A percentile compares a stretch with the other conserved stretches of the same genome.
phyloP scores from a whole-genome alignment of 2,329 filamentous ascomycete genomes.

The Alternaria sp. region DNA sequence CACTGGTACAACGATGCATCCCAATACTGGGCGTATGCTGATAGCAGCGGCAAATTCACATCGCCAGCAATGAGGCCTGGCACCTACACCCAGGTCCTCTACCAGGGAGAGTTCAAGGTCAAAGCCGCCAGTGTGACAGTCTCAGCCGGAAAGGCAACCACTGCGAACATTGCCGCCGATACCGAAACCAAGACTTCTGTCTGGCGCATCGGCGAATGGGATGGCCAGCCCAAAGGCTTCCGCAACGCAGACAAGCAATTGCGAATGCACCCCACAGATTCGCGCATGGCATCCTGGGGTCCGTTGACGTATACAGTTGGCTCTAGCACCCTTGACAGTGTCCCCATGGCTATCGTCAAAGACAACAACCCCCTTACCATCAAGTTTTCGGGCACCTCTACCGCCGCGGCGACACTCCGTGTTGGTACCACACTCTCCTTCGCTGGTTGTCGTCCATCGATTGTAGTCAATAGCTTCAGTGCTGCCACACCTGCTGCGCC shows the following conservation, averaged over 20 bases:
- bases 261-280: constrained; percentile 74
- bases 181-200: constrained; percentile 62
- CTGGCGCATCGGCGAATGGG: constrained; percentile 72
- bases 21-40: constrained; percentile 72
- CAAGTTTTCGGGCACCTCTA: constrained; percentile 64
- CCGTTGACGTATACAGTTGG: constrained; percentile 70
- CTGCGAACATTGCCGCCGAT: constrained; percentile 61
- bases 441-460: constrained; percentile 66
- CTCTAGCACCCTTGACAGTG: constrained; percentile 60
- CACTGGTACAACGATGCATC: constrained; percentile 71
- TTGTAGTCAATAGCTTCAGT: constrained; percentile 65
- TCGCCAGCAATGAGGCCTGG: constrained; percentile 74
- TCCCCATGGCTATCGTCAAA: constrained; percentile 74
- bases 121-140: constrained; percentile 59
- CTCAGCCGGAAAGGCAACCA: constrained; percentile 59
- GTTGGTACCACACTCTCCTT: constrained; percentile 73
- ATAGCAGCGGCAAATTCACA: constrained; percentile 65
- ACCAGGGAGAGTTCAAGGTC: constrained; percentile 67
- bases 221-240: constrained; percentile 68
- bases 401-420: constrained; percentile 65
- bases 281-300: constrained; percentile 69
- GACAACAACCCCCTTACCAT: constrained; percentile 69
- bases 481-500: constrained; percentile 63
- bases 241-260: constrained; percentile 72
- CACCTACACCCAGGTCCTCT: constrained; percentile 73